phyloP scores from a whole-genome alignment of 1,284 basidiomycete species.

The Trichosporon ovoides region DNA sequence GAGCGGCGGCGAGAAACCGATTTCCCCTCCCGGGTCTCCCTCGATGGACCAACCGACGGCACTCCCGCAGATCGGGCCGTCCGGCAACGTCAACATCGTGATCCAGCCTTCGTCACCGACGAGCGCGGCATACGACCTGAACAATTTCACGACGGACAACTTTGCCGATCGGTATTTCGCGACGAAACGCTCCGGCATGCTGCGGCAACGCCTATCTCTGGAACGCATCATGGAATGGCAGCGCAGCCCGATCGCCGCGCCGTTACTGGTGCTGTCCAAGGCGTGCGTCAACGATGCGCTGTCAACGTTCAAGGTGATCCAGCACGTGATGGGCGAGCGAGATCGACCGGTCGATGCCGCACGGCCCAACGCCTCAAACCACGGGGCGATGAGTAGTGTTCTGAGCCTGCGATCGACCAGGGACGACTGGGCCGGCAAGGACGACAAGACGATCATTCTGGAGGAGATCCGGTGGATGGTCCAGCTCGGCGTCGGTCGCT shows the following conservation, averaged over 20 bases:
- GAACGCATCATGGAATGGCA: constrained; percentile 85
- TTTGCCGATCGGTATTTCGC: constrained; percentile 82
- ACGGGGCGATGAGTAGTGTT: constrained; percentile 7
- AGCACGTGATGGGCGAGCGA: constrained; percentile 85
- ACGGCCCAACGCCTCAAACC: constrained; percentile 2
- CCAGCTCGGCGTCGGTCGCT: constrained; percentile 65
- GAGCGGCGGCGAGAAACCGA: constrained; percentile 1
- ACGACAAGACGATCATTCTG: constrained; percentile 52
- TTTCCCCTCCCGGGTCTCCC: constrained; percentile 7
- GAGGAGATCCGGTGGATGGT: constrained; percentile 85
- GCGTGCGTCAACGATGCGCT: constrained; percentile 64
- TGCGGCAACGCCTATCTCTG: constrained; percentile 65
- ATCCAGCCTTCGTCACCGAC: constrained; percentile 20
- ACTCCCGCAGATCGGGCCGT: constrained; percentile 1
- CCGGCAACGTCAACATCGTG: constrained; percentile 17
- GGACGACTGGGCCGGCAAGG: constrained; percentile 12
- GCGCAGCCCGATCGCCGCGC: constrained; percentile 64
- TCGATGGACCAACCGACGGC: constrained; percentile 7
- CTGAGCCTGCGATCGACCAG: constrained; percentile 10
- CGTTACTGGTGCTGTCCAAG: constrained; percentile 66
- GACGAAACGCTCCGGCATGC: constrained; percentile 73
- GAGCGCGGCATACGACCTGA: constrained; percentile 12
- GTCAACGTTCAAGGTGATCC: constrained; percentile 78
- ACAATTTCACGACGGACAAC: constrained; percentile 65
- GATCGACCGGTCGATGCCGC: constrained; percentile 53